Percentiles rank a stretch among this genome's conserved stretches.
Conservation (phyloP, 169 alveolate species). For the Plasmodium sp. region DNA sequence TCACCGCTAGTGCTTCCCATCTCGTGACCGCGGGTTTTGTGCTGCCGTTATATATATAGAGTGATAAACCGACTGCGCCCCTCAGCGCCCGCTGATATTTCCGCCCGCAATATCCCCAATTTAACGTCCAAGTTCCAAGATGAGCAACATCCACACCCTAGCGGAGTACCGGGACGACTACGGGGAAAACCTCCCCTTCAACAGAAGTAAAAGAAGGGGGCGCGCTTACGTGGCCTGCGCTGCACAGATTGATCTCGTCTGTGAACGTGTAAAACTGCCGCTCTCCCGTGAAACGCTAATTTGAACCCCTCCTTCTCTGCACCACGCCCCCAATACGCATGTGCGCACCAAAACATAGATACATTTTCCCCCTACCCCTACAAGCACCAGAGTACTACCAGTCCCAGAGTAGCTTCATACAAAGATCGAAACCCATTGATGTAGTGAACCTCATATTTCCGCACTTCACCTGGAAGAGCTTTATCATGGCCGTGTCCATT, state of each 20-base stretch:
- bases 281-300: neutral
- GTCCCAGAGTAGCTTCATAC: conserved; percentile 72
- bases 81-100: neutral
- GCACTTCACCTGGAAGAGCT: conserved; percentile 74
- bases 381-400: conserved; percentile 66
- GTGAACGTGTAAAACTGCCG: neutral
- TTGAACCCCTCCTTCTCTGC: neutral
- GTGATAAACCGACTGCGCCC: neutral
- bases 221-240: neutral
- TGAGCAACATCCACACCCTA: conserved; percentile 75
- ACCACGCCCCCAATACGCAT: neutral
- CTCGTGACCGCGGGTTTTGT: neutral
- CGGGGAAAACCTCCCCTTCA: conserved; percentile 54
- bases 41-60: neutral
- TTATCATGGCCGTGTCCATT: conserved; percentile 74
- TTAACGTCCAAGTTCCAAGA: neutral
- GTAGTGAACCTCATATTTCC: conserved; percentile 78
- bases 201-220: conserved; percentile 50
- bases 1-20: neutral
- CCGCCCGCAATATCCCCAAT: neutral
- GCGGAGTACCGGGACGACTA: conserved; percentile 62
- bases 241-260: neutral
- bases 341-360: neutral
- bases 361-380: neutral
- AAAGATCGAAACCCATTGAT: conserved; percentile 71